phyloP scores from a whole-genome alignment of 148 eudicot genomes.

The Rhododendron kiyosumense region DNA sequence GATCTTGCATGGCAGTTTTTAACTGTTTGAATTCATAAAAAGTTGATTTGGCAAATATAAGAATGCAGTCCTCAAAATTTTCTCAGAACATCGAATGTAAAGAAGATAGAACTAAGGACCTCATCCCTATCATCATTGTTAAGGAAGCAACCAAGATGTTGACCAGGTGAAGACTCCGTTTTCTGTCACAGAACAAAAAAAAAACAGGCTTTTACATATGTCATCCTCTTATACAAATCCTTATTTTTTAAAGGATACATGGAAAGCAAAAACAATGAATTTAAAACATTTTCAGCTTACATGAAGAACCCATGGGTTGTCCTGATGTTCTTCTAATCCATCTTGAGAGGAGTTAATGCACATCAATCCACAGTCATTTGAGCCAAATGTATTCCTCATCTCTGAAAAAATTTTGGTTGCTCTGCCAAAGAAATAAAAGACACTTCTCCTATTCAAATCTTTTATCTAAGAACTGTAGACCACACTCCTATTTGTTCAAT shows the following conservation, averaged over 20 bases:
- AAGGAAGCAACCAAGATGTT: slow-evolving; percentile 57
- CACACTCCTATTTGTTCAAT: not conserved
- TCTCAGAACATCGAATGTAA: slow-evolving; percentile 4
- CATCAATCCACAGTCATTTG: slow-evolving; percentile 68
- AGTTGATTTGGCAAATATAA: not conserved
- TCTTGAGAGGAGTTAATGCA: slow-evolving; percentile 69
- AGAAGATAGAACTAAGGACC: slow-evolving; percentile 35
- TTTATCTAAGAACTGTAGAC: not conserved
- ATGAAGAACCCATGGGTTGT: slow-evolving; percentile 67
- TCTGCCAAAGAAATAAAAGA: slow-evolving; percentile 34
- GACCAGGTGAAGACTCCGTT: slow-evolving; percentile 29
- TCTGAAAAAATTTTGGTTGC: slow-evolving; percentile 59
- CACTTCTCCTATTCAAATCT: not conserved
- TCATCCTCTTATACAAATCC: not conserved
- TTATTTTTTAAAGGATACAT: not conserved
- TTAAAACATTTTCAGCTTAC: slow-evolving; percentile 38
- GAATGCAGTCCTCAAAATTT: not conserved
- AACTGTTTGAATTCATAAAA: slow-evolving; percentile 47
- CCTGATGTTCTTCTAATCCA: slow-evolving; percentile 41
- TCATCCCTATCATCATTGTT: slow-evolving; percentile 64
- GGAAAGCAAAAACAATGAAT: not conserved
- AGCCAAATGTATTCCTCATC: slow-evolving; percentile 85
- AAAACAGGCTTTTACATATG: not conserved
- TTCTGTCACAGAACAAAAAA: slow-evolving; percentile 39
- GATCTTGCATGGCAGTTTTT: slow-evolving; percentile 62